These are phyloP conservation scores for Haplosporangium sp. DNA, from an alignment of 371 early-diverging fungal species.

Conservation along the genomic window DNA sequence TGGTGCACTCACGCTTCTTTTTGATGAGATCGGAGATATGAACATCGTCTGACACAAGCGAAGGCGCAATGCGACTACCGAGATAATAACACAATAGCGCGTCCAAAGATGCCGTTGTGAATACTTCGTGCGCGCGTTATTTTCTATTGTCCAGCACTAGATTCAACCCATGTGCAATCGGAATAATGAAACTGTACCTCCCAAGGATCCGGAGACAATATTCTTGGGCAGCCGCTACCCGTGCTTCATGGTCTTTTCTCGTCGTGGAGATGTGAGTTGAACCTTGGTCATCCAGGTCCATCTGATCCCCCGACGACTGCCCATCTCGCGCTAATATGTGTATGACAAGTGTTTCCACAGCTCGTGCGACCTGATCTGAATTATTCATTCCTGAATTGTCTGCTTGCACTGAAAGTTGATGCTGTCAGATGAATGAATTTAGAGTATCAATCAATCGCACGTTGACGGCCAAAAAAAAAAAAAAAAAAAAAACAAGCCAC, in stretches of 20 bases:
- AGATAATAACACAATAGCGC: not conserved
- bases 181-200: constrained; percentile 40
- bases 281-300: constrained; percentile 34
- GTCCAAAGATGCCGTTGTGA: no score
- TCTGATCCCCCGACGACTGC: constrained; percentile 10
- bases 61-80: constrained; percentile 70
- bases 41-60: constrained; percentile 70
- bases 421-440: not conserved
- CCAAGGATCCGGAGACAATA: constrained; percentile 59
- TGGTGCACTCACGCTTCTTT: constrained; percentile 64
- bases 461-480: not conserved
- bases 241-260: constrained; percentile 15
- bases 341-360: constrained; percentile 39
- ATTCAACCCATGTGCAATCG: not conserved
- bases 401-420: not conserved
- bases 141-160: not conserved
- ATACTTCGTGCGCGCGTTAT: not conserved
- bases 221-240: constrained; percentile 50
- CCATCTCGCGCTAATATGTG: constrained; percentile 15
- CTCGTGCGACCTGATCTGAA: constrained; percentile 37
- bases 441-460: not conserved
- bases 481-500: not conserved
- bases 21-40: constrained; percentile 74
- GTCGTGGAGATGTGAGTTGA: not conserved
- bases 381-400: constrained; percentile 27